Evolutionary conservation across 345 rosid genomes (phyloP).

Genomic region (Syzygium oleosum): DNA sequence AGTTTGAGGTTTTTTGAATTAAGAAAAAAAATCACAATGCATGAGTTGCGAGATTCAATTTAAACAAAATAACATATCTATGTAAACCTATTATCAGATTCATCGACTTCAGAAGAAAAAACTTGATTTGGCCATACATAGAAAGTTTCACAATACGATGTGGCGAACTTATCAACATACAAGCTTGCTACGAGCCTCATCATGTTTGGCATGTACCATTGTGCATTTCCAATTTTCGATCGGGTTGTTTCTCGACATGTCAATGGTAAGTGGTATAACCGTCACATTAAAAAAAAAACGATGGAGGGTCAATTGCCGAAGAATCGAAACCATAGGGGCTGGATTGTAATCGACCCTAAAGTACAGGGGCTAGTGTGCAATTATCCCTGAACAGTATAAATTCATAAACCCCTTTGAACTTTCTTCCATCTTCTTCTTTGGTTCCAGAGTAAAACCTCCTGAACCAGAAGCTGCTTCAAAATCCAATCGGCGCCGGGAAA

Average conservation of each 20-base stretch:
- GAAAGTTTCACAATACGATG: no score
- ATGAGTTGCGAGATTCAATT: no score
- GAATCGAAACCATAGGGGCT: not conserved
- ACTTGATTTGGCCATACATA: no score
- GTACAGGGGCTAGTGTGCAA: not conserved
- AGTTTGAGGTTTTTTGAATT: no score
- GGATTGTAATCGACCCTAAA: not conserved
- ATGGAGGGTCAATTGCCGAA: not conserved
- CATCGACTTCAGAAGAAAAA: no score
- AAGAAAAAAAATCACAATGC: no score
- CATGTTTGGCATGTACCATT: not conserved
- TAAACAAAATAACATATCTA: no score
- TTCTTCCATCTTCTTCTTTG: not conserved
- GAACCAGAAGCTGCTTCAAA: not conserved
- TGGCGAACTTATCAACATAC: no score
- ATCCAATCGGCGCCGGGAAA: not conserved
- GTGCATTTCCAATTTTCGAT: not conserved
- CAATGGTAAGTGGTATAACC: no score
- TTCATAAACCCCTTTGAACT: not conserved
- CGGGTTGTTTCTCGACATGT: fast-evolving
- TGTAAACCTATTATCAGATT: no score
- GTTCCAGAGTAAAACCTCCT: not conserved
- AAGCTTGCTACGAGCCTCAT: not conserved
- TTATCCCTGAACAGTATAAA: not conserved
- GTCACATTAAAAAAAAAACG: not conserved